Conservation (phyloP, 2,329 filamentous ascomycete species). For the Zymoseptoria tritici region DNA sequence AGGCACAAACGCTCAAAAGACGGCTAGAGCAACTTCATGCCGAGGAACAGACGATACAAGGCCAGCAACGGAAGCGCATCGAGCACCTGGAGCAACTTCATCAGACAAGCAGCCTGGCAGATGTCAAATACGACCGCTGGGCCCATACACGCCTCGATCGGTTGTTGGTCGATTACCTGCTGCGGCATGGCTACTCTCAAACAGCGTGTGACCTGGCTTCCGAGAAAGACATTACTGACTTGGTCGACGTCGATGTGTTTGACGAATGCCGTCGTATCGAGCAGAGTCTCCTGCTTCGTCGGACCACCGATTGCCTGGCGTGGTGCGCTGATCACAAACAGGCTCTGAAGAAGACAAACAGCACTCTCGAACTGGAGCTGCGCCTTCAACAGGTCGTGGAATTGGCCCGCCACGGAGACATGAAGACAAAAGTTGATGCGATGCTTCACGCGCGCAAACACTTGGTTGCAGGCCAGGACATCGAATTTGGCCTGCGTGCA, state of each 20-base stretch:
- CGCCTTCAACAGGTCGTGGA: constrained; percentile 94
- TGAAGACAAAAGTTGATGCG: constrained; percentile 63
- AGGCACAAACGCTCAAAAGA: constrained; percentile 79
- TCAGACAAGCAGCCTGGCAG: constrained; percentile 69
- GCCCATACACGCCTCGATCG: constrained; percentile 72
- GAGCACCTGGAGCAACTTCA: constrained; percentile 76
- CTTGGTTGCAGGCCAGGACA: constrained; percentile 61
- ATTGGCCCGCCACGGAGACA: constrained; percentile 62
- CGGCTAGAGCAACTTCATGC: constrained; percentile 72
- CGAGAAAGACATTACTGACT: constrained; percentile 66
- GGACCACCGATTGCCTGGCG: constrained; percentile 68
- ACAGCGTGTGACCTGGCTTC: constrained; percentile 68
- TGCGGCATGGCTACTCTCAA: constrained; percentile 72
- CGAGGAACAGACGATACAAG: constrained; percentile 71
- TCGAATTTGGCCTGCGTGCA: constrained; percentile 63
- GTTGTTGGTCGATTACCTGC: constrained; percentile 83
- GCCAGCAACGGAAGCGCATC: constrained; percentile 67
- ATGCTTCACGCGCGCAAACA: constrained; percentile 76
- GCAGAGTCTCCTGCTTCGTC: constrained; percentile 58
- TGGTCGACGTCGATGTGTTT: constrained; percentile 88
- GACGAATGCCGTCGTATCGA: constrained; percentile 72
- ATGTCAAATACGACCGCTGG: constrained; percentile 93
- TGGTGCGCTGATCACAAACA: constrained; percentile 96
- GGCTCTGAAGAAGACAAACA: constrained; percentile 80
- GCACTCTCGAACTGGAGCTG: constrained; percentile 85